Evolutionary conservation across 768 basidiomycete genomes (phyloP).

Genomic region (Tylopilus balloui): DNA sequence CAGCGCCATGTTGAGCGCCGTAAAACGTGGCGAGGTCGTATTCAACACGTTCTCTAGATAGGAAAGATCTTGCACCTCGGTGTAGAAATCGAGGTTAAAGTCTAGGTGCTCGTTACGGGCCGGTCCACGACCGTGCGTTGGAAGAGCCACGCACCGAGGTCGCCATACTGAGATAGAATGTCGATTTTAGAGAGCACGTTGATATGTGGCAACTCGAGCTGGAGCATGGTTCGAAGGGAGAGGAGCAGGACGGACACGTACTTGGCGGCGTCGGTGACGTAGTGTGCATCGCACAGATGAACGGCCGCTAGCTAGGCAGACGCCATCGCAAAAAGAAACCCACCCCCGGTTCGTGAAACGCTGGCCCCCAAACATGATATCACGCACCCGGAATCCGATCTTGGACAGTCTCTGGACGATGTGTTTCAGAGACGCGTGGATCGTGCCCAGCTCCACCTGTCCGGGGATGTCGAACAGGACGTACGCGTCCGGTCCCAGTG

Average conservation of each 20-base stretch:
- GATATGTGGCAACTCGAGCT: constrained; percentile 95
- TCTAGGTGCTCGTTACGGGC: constrained; percentile 44
- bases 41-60: constrained; percentile 77
- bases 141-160: constrained; percentile 63
- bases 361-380: constrained; percentile 8
- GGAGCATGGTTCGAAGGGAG: constrained; percentile 95
- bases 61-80: constrained; percentile 93
- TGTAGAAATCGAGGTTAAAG: constrained; percentile 97
- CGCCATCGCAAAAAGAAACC: too few species aligned
- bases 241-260: constrained; percentile 91
- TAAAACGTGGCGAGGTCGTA: constrained; percentile 61
- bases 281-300: constrained; percentile 94
- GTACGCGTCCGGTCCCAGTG: constrained; percentile 71
- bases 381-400: constrained; percentile 77
- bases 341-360: too few species aligned
- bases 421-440: constrained; percentile 83
- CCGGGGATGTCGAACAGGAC: constrained; percentile 95
- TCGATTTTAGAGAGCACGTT: constrained; percentile 97
- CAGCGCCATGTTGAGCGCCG: constrained; percentile 82
- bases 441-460: constrained; percentile 96
- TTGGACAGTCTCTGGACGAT: constrained; percentile 71
- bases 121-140: neutral
- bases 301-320: constrained; percentile 82
- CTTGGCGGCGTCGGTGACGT: constrained; percentile 93
- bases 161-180: constrained; percentile 84